Base-by-base conservation (phyloP, 345 rosid species). In the Populus deltoides region DNA sequence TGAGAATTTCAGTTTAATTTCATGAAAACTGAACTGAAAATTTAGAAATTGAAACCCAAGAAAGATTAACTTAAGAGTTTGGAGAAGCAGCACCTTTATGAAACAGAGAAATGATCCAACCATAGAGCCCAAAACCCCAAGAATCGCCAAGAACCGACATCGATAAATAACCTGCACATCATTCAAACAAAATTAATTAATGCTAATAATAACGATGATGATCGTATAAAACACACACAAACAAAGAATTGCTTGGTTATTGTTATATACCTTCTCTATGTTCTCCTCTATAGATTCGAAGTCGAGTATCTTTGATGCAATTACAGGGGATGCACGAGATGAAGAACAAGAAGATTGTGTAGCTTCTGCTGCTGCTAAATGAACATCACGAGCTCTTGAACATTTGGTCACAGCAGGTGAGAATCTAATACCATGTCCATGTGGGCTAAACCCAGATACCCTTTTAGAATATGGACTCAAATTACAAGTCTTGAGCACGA, bases 31-130 rank as follows among this genome's bases (percentile, higher is more conserved):
- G 51, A 47, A 13, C 16, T 47, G 51, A 47, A 47, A 47, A 47
- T 15, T 47, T 47, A 47, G 51, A 31, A 35, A 16, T 31, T 16
- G 8, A 18, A 67, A 18, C 70, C 24, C 20, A 8, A 39, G 25
- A 45, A 11, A 15, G 24, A 27, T 22, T 57, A 36, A 33, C 36
- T 47, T 33, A 7, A 47, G 76, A 61, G 16, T 25, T 55, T 31
- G 49, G 24, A 29, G 24, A 35, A 72, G 15, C 8, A 45, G 43
- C 74, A 91, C 97, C 97, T 91, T 91, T 81, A 92, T 81, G 85
- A 94, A 94, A 81, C 97, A 92, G 24, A 90, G 79, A 63, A 94
- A 67, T 36, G 97, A 91, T 41, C 98, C 98, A 0, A 88, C 55
- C 79, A 94, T 74, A 74, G 97, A 92, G 4, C 98, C 97, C 57